These are phyloP conservation scores for Hypericum androsaemum DNA, from an alignment of 345 rosid genomes.

Conservation along the genomic window DNA sequence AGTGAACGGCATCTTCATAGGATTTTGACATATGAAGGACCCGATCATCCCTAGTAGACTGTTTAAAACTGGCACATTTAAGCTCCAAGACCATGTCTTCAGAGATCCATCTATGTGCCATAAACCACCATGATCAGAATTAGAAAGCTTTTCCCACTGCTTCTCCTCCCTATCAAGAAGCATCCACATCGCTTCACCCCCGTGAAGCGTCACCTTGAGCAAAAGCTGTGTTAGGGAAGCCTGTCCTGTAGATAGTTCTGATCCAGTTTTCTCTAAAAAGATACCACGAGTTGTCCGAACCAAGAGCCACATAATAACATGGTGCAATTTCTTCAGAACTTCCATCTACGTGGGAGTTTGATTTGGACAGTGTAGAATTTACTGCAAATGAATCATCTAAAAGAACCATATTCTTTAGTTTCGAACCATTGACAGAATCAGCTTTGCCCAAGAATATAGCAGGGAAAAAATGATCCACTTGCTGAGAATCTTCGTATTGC, in stretches of 20 bases:
- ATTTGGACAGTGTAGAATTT: too few species aligned
- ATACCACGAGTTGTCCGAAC: slow-evolving; percentile 96
- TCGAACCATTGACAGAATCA: slow-evolving; percentile 54
- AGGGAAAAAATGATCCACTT: slow-evolving; percentile 54
- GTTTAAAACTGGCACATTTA: slow-evolving; percentile 82
- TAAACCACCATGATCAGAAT: slow-evolving; percentile 66
- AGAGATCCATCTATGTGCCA: slow-evolving; percentile 81
- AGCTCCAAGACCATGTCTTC: slow-evolving; percentile 97
- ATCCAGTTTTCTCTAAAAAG: slow-evolving; percentile 84
- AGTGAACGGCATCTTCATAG: slow-evolving; percentile 49
- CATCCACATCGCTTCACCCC: slow-evolving; percentile 48
- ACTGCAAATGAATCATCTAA: slow-evolving; percentile 68
- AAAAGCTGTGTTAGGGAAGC: slow-evolving; percentile 71
- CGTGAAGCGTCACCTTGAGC: slow-evolving; percentile 65
- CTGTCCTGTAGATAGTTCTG: slow-evolving; percentile 55
- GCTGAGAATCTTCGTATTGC: slow-evolving; percentile 72
- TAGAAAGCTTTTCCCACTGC: slow-evolving; percentile 73
- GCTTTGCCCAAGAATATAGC: slow-evolving; percentile 70
- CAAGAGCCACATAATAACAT: slow-evolving; percentile 70
- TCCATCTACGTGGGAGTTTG: slow-evolving; percentile 17
- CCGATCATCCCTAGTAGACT: slow-evolving; percentile 71
- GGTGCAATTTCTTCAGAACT: slow-evolving; percentile 33
- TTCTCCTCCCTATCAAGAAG: slow-evolving; percentile 53
- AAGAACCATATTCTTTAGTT: slow-evolving; percentile 81
- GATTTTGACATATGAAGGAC: slow-evolving; percentile 45